Conservation (phyloP, 2,329 filamentous ascomycete genomes). For the Aspergillus sp. region DNA sequence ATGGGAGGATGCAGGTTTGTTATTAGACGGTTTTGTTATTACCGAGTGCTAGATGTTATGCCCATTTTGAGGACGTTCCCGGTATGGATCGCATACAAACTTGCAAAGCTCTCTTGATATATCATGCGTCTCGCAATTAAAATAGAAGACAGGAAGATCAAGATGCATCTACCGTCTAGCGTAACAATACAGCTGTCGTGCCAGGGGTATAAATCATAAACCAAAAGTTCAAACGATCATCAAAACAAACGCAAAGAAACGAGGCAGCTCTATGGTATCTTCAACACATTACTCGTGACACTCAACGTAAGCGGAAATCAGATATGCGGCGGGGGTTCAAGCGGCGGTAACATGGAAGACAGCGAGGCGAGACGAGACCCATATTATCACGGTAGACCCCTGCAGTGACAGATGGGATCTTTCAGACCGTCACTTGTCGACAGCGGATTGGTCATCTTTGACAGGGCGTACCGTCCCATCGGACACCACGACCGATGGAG, state of each 20-base stretch:
- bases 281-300: conserved; percentile 15
- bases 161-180: conserved; percentile 13
- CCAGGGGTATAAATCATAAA: conserved; percentile 10
- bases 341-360: neutral
- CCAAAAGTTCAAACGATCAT: neutral
- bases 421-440: too few species aligned
- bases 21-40: too few species aligned
- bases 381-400: too few species aligned
- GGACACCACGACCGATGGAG: neutral
- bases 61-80: too few species aligned
- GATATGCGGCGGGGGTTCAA: neutral
- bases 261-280: conserved; percentile 15
- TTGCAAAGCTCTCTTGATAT: too few species aligned
- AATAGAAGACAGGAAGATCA: neutral
- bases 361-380: too few species aligned
- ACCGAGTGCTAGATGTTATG: too few species aligned
- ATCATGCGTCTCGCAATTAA: too few species aligned
- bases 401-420: too few species aligned
- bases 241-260: neutral
- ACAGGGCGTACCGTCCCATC: neutral
- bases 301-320: neutral
- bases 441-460: neutral
- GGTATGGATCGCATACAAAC: too few species aligned
- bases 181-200: conserved; percentile 14
- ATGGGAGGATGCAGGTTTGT: too few species aligned